Evolutionary conservation across 768 basidiomycete genomes (phyloP).

Genomic region (Podaxis rugospora): DNA sequence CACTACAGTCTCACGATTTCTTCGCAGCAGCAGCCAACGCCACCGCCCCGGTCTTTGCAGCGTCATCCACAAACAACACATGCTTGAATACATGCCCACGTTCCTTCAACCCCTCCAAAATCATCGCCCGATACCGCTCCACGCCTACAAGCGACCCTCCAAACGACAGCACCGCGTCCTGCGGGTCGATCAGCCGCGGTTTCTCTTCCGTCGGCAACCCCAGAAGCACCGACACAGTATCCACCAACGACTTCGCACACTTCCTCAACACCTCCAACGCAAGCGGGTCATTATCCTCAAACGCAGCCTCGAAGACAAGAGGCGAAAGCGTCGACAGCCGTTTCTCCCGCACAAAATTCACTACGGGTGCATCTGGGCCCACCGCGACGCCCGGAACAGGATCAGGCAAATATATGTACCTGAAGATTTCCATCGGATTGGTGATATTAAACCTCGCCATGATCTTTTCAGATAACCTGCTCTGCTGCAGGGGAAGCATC

Average conservation of each 20-base stretch:
- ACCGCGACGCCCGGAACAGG: conserved; percentile 23
- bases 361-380: conserved; percentile 8
- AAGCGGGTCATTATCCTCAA: conserved; percentile 61
- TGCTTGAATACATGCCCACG: conserved; percentile 61
- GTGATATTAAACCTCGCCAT: conserved; percentile 52
- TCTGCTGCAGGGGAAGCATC: conserved; percentile 21
- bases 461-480: conserved; percentile 42
- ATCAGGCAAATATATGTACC: conserved; percentile 62
- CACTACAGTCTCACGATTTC: not conserved
- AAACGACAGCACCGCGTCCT: conserved; percentile 62
- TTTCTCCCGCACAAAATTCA: conserved; percentile 52
- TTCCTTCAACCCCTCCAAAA: conserved; percentile 50
- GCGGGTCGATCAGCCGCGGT: conserved; percentile 41
- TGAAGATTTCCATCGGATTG: conserved; percentile 60
- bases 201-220: conserved; percentile 27
- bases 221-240: conserved; percentile 53
- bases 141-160: conserved; percentile 77
- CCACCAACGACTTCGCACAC: conserved; percentile 51
- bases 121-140: conserved; percentile 50
- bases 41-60: conserved; percentile 58
- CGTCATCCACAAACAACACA: conserved; percentile 67
- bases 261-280: conserved; percentile 54
- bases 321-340: conserved; percentile 72
- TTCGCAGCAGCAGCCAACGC: conserved; percentile 40
- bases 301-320: conserved; percentile 74